A percentile compares a stretch with the other conserved stretches of the same genome.
phyloP scores from a whole-genome alignment of 306 rosid genomes.

The Fragaria vesca region DNA sequence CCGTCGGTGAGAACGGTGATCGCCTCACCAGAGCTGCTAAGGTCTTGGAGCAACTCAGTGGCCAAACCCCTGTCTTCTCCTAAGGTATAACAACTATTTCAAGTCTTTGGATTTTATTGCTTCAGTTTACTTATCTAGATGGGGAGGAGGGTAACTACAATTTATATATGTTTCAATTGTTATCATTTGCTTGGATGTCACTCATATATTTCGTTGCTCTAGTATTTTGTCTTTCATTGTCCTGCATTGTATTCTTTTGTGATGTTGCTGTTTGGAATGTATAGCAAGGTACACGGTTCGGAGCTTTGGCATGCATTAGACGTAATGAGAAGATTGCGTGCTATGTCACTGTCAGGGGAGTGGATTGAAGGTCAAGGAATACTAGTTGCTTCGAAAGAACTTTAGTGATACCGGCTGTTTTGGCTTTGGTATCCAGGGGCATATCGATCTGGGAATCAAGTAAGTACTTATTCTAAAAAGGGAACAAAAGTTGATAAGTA shows the following conservation, averaged over 20 bases:
- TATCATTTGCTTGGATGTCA: too few relatives aligned
- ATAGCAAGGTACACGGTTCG: constrained; percentile 80
- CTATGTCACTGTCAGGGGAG: constrained; percentile 83
- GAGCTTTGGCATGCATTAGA: constrained; percentile 78
- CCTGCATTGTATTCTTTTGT: background rate
- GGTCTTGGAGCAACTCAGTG: constrained; percentile 43
- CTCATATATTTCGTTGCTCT: too few relatives aligned
- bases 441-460: constrained; percentile 84
- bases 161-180: too few relatives aligned
- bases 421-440: constrained; percentile 91
- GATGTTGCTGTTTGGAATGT: background rate
- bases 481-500: background rate
- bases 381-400: constrained; percentile 73
- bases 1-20: constrained; percentile 63
- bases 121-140: too few relatives aligned
- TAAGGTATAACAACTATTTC: constrained; percentile 7
- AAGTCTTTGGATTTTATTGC: too few relatives aligned
- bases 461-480: constrained; percentile 25
- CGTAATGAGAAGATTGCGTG: constrained; percentile 90
- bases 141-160: too few relatives aligned
- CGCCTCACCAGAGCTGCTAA: constrained; percentile 80
- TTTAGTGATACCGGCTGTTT: constrained; percentile 85
- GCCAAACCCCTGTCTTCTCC: constrained; percentile 34
- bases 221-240: background rate
- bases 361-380: constrained; percentile 82